Base-by-base conservation (phyloP, 768 basidiomycete species). In the Hebeloma cylindrosporum region DNA sequence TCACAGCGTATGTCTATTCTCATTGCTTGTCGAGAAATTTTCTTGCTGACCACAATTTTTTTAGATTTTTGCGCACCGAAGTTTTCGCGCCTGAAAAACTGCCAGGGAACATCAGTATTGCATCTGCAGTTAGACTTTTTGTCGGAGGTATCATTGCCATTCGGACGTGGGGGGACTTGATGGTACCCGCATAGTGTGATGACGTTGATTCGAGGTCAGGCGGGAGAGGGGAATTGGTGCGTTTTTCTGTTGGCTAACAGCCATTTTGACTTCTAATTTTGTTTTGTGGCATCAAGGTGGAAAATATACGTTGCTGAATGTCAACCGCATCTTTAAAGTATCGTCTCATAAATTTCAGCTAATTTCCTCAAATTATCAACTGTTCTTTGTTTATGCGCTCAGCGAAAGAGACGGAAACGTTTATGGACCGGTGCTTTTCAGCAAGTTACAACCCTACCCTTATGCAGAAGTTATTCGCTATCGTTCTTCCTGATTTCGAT, bases 121-220 rank as follows among this genome's bases (percentile, higher is more conserved):
- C 82, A 33, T 79, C 82, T 6, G 83, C 83, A 14, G 66, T 83
- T 5, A 70, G 74, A 5, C 65, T 89, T 48, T 92, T 91, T 55
- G 65, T 80, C 18, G 85, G 78, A 21, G 86, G 87, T 3, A 81
- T 92, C 45, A 63, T 82, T 32, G 80, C 71, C 10, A 80, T 83
- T 11, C 80, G 88, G 62, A 78, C 79, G 30, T 95, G 85, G 77
- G 90, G 90, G 8, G 86, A 85, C 30, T 60, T 86, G 31, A 77
- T 91, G 69, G 76, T 91, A 5, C 85, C 85, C 32, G 79, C 53
- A 33, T 57, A 42, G 46, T 20, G 13, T 39, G 14, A 14, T 14
- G 46, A 17, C 40, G 49, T 20, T 4, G 34, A 25, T 40, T 5
- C 45, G 23, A 25, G 13, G 13, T 26, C 35, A 27, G 17, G 30